Evolutionary conservation across 106 monocot species (phyloP), one percentile per base, ranked within the genome.

Genomic region (Dendrobium chrysotoxum): DNA sequence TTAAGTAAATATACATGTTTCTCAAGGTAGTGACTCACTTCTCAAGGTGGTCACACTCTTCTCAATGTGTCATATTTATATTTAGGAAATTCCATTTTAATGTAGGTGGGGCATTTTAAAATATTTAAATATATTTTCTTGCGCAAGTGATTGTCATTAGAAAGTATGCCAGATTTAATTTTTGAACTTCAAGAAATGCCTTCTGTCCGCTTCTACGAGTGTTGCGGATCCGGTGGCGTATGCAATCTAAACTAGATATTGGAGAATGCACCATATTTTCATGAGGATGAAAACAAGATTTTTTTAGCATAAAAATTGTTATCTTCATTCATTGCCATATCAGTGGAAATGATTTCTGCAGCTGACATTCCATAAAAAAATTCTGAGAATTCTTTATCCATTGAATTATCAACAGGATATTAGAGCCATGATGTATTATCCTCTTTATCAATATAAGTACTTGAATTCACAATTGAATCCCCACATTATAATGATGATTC

Each of bases 371-470:
- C 93, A 66, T 57, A 77, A 72, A 93, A 87, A 45, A 96, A 85
- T 16, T 91, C 86, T 0, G 86, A 81, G 66, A 93, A 86, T 25
- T 93, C 93, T 41, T 84, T 88, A 16, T 86, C 90, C 0, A 92
- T 75, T n/a, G 90, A 77, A 82, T 93, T 91, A 26, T 91, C 91
- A 0, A 89, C 21, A 28, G 87, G 77, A 78, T 86, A 90, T 31
- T 82, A 88, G 44, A 93, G 81, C 93, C 91, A 96, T 53, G 88
- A 57, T 21, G 83, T 53, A 42, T 76, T 64, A 4, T 89, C 92
- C 61, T 92, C 87, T 72, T 89, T 80, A 77, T 86, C 85, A 35
- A 70, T 28, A 10, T 61, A 40, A 71, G 74, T 79, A 23, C 35
- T 57, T 55, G 78, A 40, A n/a, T 66, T 84, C 25, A n/a, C 83